phyloP scores from a whole-genome alignment of 441 rosid species.

The Aleurites moluccanus region DNA sequence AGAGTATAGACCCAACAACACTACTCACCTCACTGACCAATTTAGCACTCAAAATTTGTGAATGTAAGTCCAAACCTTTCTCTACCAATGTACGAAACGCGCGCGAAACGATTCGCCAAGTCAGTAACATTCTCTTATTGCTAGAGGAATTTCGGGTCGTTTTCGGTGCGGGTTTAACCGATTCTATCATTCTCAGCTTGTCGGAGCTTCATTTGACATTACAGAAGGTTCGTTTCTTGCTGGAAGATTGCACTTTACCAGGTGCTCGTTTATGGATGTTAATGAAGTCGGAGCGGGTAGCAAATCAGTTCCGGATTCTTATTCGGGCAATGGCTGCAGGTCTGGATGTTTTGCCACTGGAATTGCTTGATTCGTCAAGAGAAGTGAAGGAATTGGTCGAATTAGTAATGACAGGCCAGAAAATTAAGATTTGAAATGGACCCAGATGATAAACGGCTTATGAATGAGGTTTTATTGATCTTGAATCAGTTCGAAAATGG shows the following conservation, averaged over 20 bases:
- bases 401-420: slow-evolving; percentile 48
- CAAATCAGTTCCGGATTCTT: slow-evolving; percentile 47
- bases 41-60: slow-evolving; percentile 41
- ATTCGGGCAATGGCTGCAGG: slow-evolving; percentile 49
- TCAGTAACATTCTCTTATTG: slow-evolving; percentile 45
- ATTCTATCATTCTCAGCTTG: slow-evolving; percentile 39
- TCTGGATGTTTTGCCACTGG: slow-evolving; percentile 58
- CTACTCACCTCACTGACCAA: slow-evolving; percentile 53
- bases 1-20: slow-evolving; percentile 41
- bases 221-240: slow-evolving; percentile 54
- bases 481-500: slow-evolving; percentile 50
- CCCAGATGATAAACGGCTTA: slow-evolving; percentile 39
- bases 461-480: slow-evolving; percentile 37
- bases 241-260: slow-evolving; percentile 62
- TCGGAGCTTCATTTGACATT: slow-evolving; percentile 70
- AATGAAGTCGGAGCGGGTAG: slow-evolving; percentile 52
- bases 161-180: slow-evolving; percentile 27
- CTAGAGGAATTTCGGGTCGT: slow-evolving; percentile 48
- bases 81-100: slow-evolving; percentile 49
- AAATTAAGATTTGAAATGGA: slow-evolving; percentile 47
- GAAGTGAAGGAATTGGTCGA: slow-evolving; percentile 57
- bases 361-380: slow-evolving; percentile 36
- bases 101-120: slow-evolving; percentile 48
- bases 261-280: slow-evolving; percentile 62
- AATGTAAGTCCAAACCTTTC: slow-evolving; percentile 42